phyloP scores from a whole-genome alignment of 176 grass and related monocot genomes.

The Elymus sibiricus region DNA sequence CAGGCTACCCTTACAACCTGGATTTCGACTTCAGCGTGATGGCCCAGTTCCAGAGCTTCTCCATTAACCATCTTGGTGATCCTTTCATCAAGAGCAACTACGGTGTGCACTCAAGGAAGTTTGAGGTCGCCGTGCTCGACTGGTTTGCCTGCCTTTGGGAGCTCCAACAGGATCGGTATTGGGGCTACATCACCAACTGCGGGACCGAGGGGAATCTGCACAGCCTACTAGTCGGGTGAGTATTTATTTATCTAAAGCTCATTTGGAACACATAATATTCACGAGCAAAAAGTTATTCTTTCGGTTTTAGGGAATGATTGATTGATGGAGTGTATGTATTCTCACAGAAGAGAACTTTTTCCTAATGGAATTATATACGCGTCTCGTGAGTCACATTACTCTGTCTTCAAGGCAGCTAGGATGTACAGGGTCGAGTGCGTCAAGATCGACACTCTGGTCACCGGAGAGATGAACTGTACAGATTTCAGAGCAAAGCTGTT shows the following conservation, averaged over 20 bases:
- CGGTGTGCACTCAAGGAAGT: conserved; percentile 46
- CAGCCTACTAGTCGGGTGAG: neutral
- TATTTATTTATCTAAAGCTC: neutral
- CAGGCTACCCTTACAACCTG: conserved; percentile 49
- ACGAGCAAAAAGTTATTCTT: neutral
- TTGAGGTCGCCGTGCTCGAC: conserved; percentile 40
- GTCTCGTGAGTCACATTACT: conserved; percentile 44
- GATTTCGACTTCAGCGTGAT: conserved; percentile 36
- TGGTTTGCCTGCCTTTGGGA: conserved; percentile 60
- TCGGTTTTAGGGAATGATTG: neutral
- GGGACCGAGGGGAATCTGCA: conserved; percentile 42
- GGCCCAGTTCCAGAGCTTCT: conserved; percentile 21
- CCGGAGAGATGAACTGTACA: conserved; percentile 40
- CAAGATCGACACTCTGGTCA: conserved; percentile 16
- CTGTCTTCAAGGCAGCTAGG: conserved; percentile 46
- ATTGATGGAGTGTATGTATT: neutral
- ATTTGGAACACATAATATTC: neutral
- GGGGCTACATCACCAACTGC: conserved; percentile 54
- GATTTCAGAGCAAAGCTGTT: conserved; percentile 28
- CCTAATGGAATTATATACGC: conserved; percentile 40
- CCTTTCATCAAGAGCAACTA: conserved; percentile 66
- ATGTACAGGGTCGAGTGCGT: conserved; percentile 51
- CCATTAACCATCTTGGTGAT: conserved; percentile 46
- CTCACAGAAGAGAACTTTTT: conserved; percentile 37
- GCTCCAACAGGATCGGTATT: conserved; percentile 18